These are phyloP conservation scores for Pulveroboletus sp. DNA, from an alignment of 768 basidiomycete species.

Conservation along the genomic window DNA sequence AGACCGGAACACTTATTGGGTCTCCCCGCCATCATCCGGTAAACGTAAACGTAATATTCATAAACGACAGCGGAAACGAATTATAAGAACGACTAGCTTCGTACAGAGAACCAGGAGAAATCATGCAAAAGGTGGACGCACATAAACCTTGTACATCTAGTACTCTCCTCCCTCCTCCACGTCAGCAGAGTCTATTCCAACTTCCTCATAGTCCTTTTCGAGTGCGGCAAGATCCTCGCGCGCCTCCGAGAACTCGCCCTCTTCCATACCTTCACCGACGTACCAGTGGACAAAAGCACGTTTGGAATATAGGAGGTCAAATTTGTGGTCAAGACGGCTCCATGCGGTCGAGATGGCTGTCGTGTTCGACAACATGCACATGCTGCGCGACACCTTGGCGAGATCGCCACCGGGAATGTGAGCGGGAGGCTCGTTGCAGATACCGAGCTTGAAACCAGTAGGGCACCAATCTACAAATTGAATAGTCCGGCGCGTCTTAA, in stretches of 20 bases:
- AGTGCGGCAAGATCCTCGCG: slow-evolving; percentile 99
- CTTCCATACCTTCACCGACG: slow-evolving; percentile 77
- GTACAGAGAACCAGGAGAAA: slow-evolving; percentile 22
- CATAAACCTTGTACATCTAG: slow-evolving; percentile 20
- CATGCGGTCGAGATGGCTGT: slow-evolving; percentile 70
- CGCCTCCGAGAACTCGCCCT: slow-evolving; percentile 98
- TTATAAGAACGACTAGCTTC: slow-evolving; percentile 29
- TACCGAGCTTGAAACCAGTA: slow-evolving; percentile 75
- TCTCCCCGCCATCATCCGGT: background rate
- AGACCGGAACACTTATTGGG: background rate
- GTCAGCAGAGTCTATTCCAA: slow-evolving; percentile 51
- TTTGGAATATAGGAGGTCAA: slow-evolving; percentile 73
- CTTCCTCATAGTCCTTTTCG: slow-evolving; percentile 95
- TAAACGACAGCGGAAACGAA: slow-evolving; percentile 25
- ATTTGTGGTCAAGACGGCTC: slow-evolving; percentile 74
- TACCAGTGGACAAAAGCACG: slow-evolving; percentile 57
- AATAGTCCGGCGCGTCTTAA: slow-evolving; percentile 77
- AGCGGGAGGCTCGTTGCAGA: slow-evolving; percentile 76
- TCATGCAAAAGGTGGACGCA: slow-evolving; percentile 12
- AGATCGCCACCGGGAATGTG: slow-evolving; percentile 73
- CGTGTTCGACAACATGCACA: slow-evolving; percentile 79
- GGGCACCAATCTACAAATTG: slow-evolving; percentile 79
- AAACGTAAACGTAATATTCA: slow-evolving; percentile 33
- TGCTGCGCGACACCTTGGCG: slow-evolving; percentile 67
- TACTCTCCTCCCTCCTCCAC: slow-evolving; percentile 49